A percentile compares a stretch with the other conserved stretches of the same genome.
phyloP scores from a whole-genome alignment of 1,284 basidiomycete genomes.

The Waitea zeae region DNA sequence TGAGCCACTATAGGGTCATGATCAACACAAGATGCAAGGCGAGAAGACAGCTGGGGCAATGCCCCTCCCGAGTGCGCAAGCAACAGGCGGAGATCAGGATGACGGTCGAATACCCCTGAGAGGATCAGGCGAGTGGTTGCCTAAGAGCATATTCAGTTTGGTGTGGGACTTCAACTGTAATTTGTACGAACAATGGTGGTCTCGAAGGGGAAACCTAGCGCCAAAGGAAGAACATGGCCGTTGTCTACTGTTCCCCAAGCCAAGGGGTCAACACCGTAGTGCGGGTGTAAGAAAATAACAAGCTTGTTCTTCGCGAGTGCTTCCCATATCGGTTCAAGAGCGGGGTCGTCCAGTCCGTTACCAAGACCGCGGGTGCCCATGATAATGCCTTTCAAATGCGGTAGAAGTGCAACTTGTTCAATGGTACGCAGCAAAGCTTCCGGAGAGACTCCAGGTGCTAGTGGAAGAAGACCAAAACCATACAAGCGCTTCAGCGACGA shows the following conservation, averaged over 20 bases:
- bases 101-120: slow-evolving; percentile 62
- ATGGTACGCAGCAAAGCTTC: slow-evolving; percentile 42
- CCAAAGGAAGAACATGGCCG: slow-evolving; percentile 73
- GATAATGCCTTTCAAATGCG: slow-evolving; percentile 64
- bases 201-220: slow-evolving; percentile 79
- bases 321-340: slow-evolving; percentile 62
- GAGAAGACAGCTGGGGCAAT: slow-evolving; percentile 64
- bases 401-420: slow-evolving; percentile 41
- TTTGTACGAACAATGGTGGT: slow-evolving; percentile 58
- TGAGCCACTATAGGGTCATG: slow-evolving; percentile 68
- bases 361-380: slow-evolving; percentile 69
- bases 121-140: slow-evolving; percentile 68
- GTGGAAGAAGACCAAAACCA: slow-evolving; percentile 72
- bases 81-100: slow-evolving; percentile 54
- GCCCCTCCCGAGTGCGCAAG: slow-evolving; percentile 78
- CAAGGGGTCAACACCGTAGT: slow-evolving; percentile 54
- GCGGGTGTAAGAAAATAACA: slow-evolving; percentile 69
- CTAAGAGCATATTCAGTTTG: slow-evolving; percentile 16
- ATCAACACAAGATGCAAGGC: slow-evolving; percentile 66
- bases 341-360: slow-evolving; percentile 62
- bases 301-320: slow-evolving; percentile 50
- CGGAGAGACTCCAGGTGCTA: slow-evolving; percentile 46
- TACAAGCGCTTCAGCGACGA: slow-evolving; percentile 43
- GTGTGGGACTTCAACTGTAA: neutral
- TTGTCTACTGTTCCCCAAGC: slow-evolving; percentile 63